Base-by-base conservation (phyloP, 495 filamentous ascomycete species). In the Evernia prunastri region DNA sequence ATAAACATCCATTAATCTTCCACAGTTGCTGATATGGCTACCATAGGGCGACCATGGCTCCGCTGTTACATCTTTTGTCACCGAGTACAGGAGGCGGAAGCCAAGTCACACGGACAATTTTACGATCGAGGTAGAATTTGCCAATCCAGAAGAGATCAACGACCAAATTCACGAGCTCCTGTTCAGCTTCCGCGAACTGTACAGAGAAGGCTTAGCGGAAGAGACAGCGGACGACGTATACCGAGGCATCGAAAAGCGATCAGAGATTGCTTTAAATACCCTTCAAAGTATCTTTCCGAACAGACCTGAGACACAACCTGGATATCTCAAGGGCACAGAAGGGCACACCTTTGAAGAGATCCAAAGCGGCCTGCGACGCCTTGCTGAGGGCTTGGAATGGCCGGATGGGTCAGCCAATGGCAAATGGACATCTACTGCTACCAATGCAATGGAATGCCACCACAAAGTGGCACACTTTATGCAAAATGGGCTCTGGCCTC, bases 401-500 rank as follows among this genome's bases (percentile, higher is more conserved):
- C 70, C 70, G 15, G 54, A 45, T 20, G 66, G 67, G 51, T 63
- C 62, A 47, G 51, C 51, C 11, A n/a, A 64, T 67, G 71, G 71
- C 20, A 63, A 58, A 33, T 74, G 71, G 72, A 59, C 37, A 51
- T 56, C 67, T 42, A 72, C 67, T 9, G 72, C 72, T 25, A 58
- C 67, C 18, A 67, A 65, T n/a, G 71, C 69, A 45, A 62, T 68
- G 12, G 66, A 74, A 56, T 73, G 71, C 51, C 67, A 60, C 49
- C 63, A 71, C 54, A 69, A 62, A 62, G 72, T 71, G 54, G 66
- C 63, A 23, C 36, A 61, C 1, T 73, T 74, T 36, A 73, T 70
- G 66, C 53, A 72, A 53, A 60, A 72, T 60, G 63, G 64, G 36
- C 61, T 71, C 40, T 74, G 71, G 72, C 71, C 72, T 9, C 72